Evolutionary conservation across 192 early-diverging fungal genomes (phyloP), one percentile per base, ranked within the genome.

Genomic region (Coemansia sp.): DNA sequence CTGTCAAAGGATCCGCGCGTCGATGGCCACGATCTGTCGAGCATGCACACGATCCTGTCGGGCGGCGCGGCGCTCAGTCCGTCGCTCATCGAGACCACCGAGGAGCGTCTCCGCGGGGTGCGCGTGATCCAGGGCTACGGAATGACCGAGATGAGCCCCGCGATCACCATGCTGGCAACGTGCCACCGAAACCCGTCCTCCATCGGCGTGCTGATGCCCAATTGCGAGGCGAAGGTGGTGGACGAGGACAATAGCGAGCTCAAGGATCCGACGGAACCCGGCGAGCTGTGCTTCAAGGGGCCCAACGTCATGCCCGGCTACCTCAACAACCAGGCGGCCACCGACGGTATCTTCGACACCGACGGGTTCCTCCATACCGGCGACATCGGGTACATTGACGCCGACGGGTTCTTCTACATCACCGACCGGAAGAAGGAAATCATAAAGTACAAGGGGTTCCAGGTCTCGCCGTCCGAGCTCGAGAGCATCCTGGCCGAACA

Each of bases 231-330:
- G 52, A 91, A 90, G 32, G 62, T 98, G 8, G 79, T 98, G 8
- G 86, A 93, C 61, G 88, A 90, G 22, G 72, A 91, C 13, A 90
- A 88, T 6, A 81, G 84, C 60, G 87, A 88, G 59, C 63, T 90
- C 12, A 85, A 76, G 0, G 76, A 82, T 43, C 69, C 90, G 59
- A 68, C 67, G 8, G 92, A 92, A 16, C 91, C 95, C 13, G 96
- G 95, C 40, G 95, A 98, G 79, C 77, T 98, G 52, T 95, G 91
- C 83, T 69, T 95, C 61, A 87, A 88, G n/a, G 93, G 93, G 0
- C 92, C 93, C 18, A 98, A 92, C 68, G 76, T 96, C 61, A 95
- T 95, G 93, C 71, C 68, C n/a, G 89, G 92, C 0, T 98, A 98
- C 77, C 85, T 90, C 42, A 89, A 92, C 73, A 94, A 96, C 69